phyloP scores from a whole-genome alignment of 306 rosid genomes.

The Trifolium dubium region DNA sequence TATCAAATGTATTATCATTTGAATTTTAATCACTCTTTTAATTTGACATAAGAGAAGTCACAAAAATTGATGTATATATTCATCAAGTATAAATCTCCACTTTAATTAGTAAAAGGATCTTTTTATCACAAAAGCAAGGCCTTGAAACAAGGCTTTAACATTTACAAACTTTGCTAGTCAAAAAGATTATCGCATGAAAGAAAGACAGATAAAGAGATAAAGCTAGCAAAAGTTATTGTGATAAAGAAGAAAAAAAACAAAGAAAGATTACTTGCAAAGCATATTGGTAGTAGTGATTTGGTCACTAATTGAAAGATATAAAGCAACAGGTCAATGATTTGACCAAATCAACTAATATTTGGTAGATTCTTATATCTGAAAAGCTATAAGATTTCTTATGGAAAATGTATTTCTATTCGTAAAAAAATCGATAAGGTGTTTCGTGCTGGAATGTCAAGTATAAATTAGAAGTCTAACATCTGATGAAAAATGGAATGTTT shows the following conservation, averaged over 20 bases:
- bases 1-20: too few relatives aligned
- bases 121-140: slow-evolving; percentile 39
- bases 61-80: slow-evolving; percentile 25
- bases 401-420: too few relatives aligned
- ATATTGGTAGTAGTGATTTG: not conserved
- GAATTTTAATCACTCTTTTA: slow-evolving; percentile 23
- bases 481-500: too few relatives aligned
- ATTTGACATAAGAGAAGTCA: slow-evolving; percentile 35
- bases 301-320: too few relatives aligned
- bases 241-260: not conserved
- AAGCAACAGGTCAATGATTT: too few relatives aligned
- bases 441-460: too few relatives aligned
- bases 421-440: too few relatives aligned
- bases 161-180: slow-evolving; percentile 34
- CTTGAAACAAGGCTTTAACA: slow-evolving; percentile 41
- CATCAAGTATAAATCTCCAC: slow-evolving; percentile 35
- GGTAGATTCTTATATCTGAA: too few relatives aligned
- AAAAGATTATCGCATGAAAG: slow-evolving; percentile 23
- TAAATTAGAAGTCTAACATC: too few relatives aligned
- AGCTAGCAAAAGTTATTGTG: slow-evolving; percentile 32
- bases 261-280: slow-evolving; percentile 17
- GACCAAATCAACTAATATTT: too few relatives aligned
- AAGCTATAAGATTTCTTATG: too few relatives aligned
- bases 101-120: slow-evolving; percentile 32
- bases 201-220: slow-evolving; percentile 28